Conservation (phyloP, 2,329 filamentous ascomycete genomes). For the Gremmenia infestans region DNA sequence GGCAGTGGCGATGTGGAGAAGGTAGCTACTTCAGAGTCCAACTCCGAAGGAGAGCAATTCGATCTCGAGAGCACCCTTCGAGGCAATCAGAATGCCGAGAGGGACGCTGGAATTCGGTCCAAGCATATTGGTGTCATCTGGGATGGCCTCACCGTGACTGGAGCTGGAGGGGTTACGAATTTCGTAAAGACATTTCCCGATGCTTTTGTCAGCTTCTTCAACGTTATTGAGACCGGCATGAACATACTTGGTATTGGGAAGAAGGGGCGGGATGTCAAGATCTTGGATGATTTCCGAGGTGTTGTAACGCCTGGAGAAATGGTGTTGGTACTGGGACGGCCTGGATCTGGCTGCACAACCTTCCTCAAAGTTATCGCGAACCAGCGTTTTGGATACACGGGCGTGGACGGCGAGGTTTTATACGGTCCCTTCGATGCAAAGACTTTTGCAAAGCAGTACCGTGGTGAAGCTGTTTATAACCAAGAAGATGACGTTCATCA, state of each 20-base stretch:
- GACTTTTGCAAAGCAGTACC: conserved; percentile 66
- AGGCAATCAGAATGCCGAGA: conserved; percentile 65
- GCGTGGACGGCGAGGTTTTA: conserved; percentile 59
- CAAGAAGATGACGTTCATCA: conserved; percentile 84
- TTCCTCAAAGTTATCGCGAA: conserved; percentile 51
- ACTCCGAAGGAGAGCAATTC: conserved; percentile 53
- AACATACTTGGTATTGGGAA: conserved; percentile 59
- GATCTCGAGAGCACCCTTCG: conserved; percentile 71
- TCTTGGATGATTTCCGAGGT: conserved; percentile 67
- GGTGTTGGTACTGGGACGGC: conserved; percentile 39
- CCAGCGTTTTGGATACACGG: conserved; percentile 43
- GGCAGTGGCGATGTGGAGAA: conserved; percentile 53
- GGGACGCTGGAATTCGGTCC: conserved; percentile 70
- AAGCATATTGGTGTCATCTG: conserved; percentile 79
- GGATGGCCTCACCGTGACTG: conserved; percentile 71
- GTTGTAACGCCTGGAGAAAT: conserved; percentile 79
- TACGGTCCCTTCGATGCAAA: conserved; percentile 71
- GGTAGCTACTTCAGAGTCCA: conserved; percentile 37
- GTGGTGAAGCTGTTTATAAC: conserved; percentile 81
- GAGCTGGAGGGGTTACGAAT: conserved; percentile 69
- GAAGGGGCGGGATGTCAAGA: conserved; percentile 66
- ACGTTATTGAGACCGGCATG: conserved; percentile 62
- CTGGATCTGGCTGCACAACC: conserved; percentile 45
- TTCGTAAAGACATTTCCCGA: conserved; percentile 70
- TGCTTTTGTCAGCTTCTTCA: conserved; percentile 66